Percentiles rank a stretch among this genome's conserved stretches.
Evolutionary conservation across 805 yeast genomes (phyloP).

Genomic region (Isabelozyma pseudorhagii): DNA sequence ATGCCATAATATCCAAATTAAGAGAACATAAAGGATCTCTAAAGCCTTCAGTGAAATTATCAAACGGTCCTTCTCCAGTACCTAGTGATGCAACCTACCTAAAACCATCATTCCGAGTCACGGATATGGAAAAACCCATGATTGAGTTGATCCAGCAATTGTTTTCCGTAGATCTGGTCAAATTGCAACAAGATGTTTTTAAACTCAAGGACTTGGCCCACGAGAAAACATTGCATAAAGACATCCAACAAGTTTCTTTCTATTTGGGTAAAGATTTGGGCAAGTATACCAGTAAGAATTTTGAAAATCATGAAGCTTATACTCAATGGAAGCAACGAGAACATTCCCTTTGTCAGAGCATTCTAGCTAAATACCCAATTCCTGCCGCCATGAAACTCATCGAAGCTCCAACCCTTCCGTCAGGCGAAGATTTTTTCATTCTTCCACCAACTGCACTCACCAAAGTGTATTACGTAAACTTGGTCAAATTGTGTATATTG

Average conservation of each 20-base stretch:
- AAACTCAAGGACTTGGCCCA: conserved; percentile 38
- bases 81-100: conserved; percentile 18
- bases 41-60: conserved; percentile 17
- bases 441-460: conserved; percentile 32
- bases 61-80: conserved; percentile 1
- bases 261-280: conserved; percentile 38
- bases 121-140: conserved; percentile 52
- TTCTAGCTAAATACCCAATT: conserved; percentile 26
- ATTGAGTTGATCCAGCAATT: conserved; percentile 41
- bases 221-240: conserved; percentile 37
- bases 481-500: neutral
- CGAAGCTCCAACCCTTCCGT: conserved; percentile 28
- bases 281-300: conserved; percentile 30
- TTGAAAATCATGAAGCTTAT: conserved; percentile 19
- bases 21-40: conserved; percentile 38
- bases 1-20: conserved; percentile 40
- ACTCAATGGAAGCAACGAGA: conserved; percentile 33
- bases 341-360: conserved; percentile 14
- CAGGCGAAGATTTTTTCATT: conserved; percentile 35
- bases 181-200: conserved; percentile 54
- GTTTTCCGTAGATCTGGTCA: conserved; percentile 46
- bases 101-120: conserved; percentile 50
- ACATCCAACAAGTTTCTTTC: conserved; percentile 29
- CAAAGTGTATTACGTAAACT: conserved; percentile 3
- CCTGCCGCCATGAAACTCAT: conserved; percentile 30